Evolutionary conservation across 352 stramenopile genomes (phyloP).

Genomic region (Globisporangium rhizosaccharum): DNA sequence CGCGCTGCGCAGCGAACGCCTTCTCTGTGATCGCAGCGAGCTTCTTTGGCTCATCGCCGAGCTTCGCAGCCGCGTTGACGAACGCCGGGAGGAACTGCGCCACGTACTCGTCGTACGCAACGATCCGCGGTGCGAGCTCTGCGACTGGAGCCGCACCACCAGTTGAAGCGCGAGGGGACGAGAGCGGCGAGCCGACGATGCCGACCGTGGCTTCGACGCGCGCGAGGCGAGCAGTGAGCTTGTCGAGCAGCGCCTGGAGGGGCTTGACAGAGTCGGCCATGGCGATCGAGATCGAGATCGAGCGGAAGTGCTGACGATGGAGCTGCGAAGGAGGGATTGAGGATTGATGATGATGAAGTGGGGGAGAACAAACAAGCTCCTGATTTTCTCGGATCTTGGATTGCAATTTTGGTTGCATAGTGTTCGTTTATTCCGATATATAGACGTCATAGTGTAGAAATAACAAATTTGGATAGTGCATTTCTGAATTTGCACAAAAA

Average conservation of each 20-base stretch:
- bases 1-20: constrained; percentile 86
- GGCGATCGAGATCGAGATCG: constrained; percentile 8
- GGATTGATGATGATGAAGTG: neutral
- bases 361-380: no score
- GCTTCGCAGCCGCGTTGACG: constrained; percentile 56
- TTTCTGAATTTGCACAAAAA: no score
- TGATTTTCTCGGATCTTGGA: no score
- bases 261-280: constrained; percentile 67
- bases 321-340: neutral
- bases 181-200: constrained; percentile 25
- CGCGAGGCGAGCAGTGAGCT: constrained; percentile 70
- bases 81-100: constrained; percentile 80
- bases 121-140: constrained; percentile 64
- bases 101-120: constrained; percentile 91
- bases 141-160: constrained; percentile 9
- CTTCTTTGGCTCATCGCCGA: constrained; percentile 78
- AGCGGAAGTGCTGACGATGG: constrained; percentile 5
- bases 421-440: neutral
- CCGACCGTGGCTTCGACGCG: constrained; percentile 74
- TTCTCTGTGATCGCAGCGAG: constrained; percentile 84
- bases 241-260: constrained; percentile 78
- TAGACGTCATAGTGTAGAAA: no score
- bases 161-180: constrained; percentile 7
- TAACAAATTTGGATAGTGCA: no score
- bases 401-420: neutral